phyloP scores from a whole-genome alignment of 768 basidiomycete species.

The Leccinum truebloodii region DNA sequence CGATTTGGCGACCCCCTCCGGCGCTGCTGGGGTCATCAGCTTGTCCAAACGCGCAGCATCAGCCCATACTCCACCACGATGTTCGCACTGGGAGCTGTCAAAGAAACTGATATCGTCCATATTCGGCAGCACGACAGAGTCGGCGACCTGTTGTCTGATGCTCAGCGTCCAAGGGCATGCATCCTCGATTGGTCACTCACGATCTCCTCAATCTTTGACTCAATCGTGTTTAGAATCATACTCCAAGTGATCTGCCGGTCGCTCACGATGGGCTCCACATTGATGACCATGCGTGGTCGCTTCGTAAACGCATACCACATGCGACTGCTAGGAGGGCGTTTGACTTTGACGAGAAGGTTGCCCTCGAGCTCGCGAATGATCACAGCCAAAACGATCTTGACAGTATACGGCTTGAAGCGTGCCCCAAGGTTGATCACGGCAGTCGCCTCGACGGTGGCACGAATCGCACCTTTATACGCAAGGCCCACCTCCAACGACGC shows the following conservation, averaged over 20 bases:
- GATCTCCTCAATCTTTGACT: conserved; percentile 83
- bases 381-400: conserved; percentile 86
- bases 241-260: conserved; percentile 93
- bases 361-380: conserved; percentile 90
- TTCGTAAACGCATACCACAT: conserved; percentile 94
- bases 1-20: conserved; percentile 10
- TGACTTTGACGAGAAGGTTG: conserved; percentile 85
- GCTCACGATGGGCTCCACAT: conserved; percentile 92
- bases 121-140: conserved; percentile 93
- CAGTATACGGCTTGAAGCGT: conserved; percentile 84
- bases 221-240: conserved; percentile 89
- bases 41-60: conserved; percentile 60
- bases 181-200: conserved; percentile 45
- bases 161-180: conserved; percentile 67
- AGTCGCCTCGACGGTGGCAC: conserved; percentile 87
- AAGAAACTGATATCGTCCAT: conserved; percentile 99
- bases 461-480: conserved; percentile 82
- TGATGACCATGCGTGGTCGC: conserved; percentile 82
- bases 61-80: conserved; percentile 88
- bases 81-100: conserved; percentile 62
- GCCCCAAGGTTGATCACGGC: conserved; percentile 84
- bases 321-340: conserved; percentile 92
- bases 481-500: conserved; percentile 87
- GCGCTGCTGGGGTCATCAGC: conserved; percentile 13
- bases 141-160: conserved; percentile 75